Base-by-base conservation (phyloP, 2,329 filamentous ascomycete species). In the Aspergillus ochraceus region DNA sequence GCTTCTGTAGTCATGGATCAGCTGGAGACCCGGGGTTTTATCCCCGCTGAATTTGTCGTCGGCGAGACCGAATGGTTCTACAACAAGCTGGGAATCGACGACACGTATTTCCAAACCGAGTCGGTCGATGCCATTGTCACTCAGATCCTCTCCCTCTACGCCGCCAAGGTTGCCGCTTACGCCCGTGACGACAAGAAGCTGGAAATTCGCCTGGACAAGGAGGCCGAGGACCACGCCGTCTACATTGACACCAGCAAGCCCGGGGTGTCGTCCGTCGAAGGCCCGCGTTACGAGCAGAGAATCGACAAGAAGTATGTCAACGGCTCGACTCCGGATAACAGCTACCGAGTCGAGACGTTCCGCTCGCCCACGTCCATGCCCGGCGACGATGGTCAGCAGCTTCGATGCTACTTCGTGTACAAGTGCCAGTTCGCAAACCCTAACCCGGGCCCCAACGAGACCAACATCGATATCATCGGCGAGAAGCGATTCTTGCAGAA, bases 381-480 rank as follows among this genome's bases (percentile, higher is more conserved):
- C 9, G 80, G 87, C 49, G 84, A 86, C 61, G 88, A 89, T 58
- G 89, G 92, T 71, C 88, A 94, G 59, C 91, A 94, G 57, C 83
- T 99, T 58, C 90, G 95, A 63, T 99, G 95, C 82, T 99, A 99
- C 82, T 99, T 99, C 74, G 92, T 99, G 68, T 99, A 99, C 82
- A 91, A 97, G 78, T 97, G 94, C 77, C 88, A 90, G 72, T 99
- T 98, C 77, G 88, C 87, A 67, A 87, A 94, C 70, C 82, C 89
- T 9, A 88, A 88, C 64, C 91, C 93, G 0, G 76, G 76, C 55
- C 86, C 88, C 12, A 86, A 88, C 55, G 95, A 98, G 83, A 97
- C 92, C 36, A 88, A 91, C 67, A 86, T 99, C 63, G 92, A 97
- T 69, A 84, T 94, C 69, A 93, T 99, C 74, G 91, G 92, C 64